Percentiles rank a stretch among this genome's conserved stretches.
phyloP scores from a whole-genome alignment of 176 grass and related monocot genomes.

The Microstegium vimineum region DNA sequence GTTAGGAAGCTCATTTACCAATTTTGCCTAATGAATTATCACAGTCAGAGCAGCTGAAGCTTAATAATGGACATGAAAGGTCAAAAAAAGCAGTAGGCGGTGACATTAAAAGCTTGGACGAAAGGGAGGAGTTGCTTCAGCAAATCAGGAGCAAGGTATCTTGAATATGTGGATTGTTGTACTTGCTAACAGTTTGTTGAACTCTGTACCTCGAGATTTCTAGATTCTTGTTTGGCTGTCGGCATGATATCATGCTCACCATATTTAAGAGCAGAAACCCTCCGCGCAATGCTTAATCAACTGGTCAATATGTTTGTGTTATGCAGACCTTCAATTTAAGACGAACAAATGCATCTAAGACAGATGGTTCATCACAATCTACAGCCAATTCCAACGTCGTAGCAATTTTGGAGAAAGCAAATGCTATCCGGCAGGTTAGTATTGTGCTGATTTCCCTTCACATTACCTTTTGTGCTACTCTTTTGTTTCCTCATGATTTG shows the following conservation, averaged over 20 bases:
- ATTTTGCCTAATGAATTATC: constrained; percentile 27
- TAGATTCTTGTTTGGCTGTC: not conserved
- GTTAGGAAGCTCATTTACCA: too few species aligned
- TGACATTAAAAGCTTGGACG: constrained; percentile 50
- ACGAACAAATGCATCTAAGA: constrained; percentile 54
- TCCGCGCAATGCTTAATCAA: not conserved
- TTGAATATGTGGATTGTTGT: constrained; percentile 14
- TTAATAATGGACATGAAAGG: constrained; percentile 68
- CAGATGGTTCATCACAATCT: constrained; percentile 42
- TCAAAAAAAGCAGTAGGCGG: constrained; percentile 42
- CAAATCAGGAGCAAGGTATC: constrained; percentile 97
- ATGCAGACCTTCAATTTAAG: constrained; percentile 92
- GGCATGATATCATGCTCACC: not conserved
- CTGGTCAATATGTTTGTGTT: constrained; percentile 25
- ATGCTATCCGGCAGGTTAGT: constrained; percentile 94
- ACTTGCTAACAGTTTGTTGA: not conserved
- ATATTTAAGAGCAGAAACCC: not conserved
- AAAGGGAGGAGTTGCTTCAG: constrained; percentile 85
- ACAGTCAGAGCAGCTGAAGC: constrained; percentile 59
- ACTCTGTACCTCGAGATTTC: not conserved
- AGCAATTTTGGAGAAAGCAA: constrained; percentile 94
- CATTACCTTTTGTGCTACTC: not conserved
- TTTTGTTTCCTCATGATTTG: constrained; percentile 27
- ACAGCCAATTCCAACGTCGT: constrained; percentile 60
- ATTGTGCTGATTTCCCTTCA: not conserved